Evolutionary conservation across 768 basidiomycete genomes (phyloP), one percentile per base, ranked within the genome.

Genomic region (Hysterangium stoloniferum): DNA sequence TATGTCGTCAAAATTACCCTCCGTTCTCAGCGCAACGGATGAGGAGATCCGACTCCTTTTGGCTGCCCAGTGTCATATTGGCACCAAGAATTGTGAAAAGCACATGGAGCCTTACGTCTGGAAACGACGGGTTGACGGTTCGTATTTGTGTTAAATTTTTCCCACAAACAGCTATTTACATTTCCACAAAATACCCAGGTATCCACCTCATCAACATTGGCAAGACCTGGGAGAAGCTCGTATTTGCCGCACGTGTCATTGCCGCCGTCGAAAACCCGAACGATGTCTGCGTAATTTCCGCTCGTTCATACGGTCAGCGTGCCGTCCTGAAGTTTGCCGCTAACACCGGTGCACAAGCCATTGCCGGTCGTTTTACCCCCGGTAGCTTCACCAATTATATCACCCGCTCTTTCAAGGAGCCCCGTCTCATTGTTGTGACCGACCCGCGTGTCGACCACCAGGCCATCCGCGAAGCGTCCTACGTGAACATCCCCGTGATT

Each of bases 401-500:
- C 78, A 96, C 92, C 61, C 91, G 90, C 64, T 96, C 93, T 54
- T 99, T 98, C 88, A 98, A 97, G 77, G 96, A 99, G 74, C 96
- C 96, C 61, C 91, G 96, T 62, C 80, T 99, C 55, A 94, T 99
- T 69, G 67, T 99, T 64, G 95, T 99, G 56, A 97, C 95, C 68
- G 96, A 99, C 75, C 96, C 96, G 59, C 90, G 96, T 58, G 90
- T 97, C 57, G 96, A 98, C 74, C 96, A 98, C 79, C 96, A 99
- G 73, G 96, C 96, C 58, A 99, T 99, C 73, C 91, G 96, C 60
- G 96, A 99, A 75, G 94, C 96, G 40, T 95, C 95, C 52, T 99
- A 98, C 67, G 96, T 98, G 70, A 99, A 99, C 85, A 98, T 99
- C 71, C 96, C 96, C 61, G 96, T 99, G 64, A 96, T 99, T 62